Conservation (phyloP, 2,329 filamentous ascomycete genomes). For the Aspergillus viridinutans region DNA sequence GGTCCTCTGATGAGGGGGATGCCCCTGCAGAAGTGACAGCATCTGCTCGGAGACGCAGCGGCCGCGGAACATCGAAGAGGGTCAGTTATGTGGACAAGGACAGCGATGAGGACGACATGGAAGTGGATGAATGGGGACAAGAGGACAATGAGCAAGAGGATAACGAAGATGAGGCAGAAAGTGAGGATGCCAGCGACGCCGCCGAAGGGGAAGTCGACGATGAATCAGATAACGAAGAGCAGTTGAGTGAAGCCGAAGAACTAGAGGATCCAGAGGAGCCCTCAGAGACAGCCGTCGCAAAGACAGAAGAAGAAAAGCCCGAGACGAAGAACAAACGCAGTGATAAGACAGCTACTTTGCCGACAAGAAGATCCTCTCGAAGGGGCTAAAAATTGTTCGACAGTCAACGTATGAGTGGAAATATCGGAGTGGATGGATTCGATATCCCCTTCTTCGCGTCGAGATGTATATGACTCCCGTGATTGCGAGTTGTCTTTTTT, state of each 20-base stretch:
- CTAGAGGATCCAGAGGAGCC: constrained; percentile 22
- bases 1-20: constrained; percentile 38
- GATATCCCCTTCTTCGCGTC: background rate
- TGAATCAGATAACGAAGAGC: constrained; percentile 8
- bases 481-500: background rate
- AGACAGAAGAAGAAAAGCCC: constrained; percentile 4
- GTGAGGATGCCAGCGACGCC: constrained; percentile 16
- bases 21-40: constrained; percentile 32
- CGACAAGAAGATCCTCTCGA: constrained; percentile 19
- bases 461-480: background rate
- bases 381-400: background rate
- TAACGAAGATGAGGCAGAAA: constrained; percentile 23
- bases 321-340: constrained; percentile 8
- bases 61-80: constrained; percentile 30
- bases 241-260: constrained; percentile 14
- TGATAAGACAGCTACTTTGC: constrained; percentile 10
- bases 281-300: constrained; percentile 1
- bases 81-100: constrained; percentile 44
- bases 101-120: constrained; percentile 42
- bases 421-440: background rate
- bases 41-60: constrained; percentile 38
- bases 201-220: constrained; percentile 18
- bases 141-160: constrained; percentile 24
- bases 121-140: constrained; percentile 38
- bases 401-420: background rate